Base-by-base conservation (phyloP, 202 grass and related monocot genomes). In the Thinopyrum obtusiflorum region DNA sequence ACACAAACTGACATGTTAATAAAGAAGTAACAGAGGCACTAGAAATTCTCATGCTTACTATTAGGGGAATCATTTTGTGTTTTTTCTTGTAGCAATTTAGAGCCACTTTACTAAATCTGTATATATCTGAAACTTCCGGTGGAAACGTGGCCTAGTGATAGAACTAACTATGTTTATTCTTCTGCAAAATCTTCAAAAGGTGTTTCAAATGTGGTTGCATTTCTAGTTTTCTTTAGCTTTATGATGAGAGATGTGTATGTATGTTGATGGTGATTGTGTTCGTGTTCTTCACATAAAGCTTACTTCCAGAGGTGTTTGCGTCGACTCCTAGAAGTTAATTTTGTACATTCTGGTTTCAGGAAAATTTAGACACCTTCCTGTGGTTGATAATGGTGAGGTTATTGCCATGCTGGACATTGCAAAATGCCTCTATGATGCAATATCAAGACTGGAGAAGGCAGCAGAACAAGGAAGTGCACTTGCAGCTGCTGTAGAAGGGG, bases 341-440 rank as follows among this genome's bases (percentile, higher is more conserved):
- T 86, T 59, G 15, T 35, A 31, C 15, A 69, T 88, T 73, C 80
- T 80, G 79, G 47, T 89, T 84, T 76, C 65, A 98, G 97, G 97
- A 11, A 99, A 96, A 92, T 99, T 96, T 85, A 96, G 97, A 82
- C 97, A 96, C 86, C 94, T 99, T 79, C 97, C 97, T 26, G 97
- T 99, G 65, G 97, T 99, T 71, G 97, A 99, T 83, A 96, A 99
- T 90, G 90, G 92, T 51, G 92, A 99, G 87, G 97, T 99, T 80
- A 87, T 91, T 90, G 97, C 93, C 11, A 94, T 99, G 92, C 87
- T 99, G 13, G 93, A 99, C 78, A 97, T 99, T 73, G 88, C 97
- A 27, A 99, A 92, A 78, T 99, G 93, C 70, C 89, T 99, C 11
- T 99, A 94, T 90, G 97, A 99, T 91, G 97, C 97, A 79, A 99